Base-by-base conservation (phyloP, 371 early-diverging fungal genomes). In the Saksenaea vasiformis region DNA sequence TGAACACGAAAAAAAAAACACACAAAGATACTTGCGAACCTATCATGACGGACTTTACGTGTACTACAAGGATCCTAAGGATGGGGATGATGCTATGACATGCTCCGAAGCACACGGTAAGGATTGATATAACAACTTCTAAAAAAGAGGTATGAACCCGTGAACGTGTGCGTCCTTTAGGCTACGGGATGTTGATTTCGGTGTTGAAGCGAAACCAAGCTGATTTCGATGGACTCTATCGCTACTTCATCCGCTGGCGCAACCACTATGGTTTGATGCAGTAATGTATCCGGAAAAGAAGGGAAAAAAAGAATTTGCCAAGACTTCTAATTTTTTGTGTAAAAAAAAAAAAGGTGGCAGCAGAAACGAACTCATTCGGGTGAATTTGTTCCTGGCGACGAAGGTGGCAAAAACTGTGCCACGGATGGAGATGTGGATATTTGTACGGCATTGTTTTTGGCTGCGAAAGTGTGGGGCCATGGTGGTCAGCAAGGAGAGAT, bases 401-500 rank as follows among this genome's bases (percentile, higher is more conserved):
- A 78, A 73, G 85, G 85, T 28, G 83, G 85, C n/a, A 75, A 79
- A 15, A 70, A 76, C 41, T 84, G 85, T 70, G 85, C 86, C 1
- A 85, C 85, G 0, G 88, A 87, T n/a, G 88, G 88, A 3, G 86
- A 85, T 56, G 82, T 84, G 19, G 87, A 87, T 65, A 71, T 87
- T 56, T 81, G 82, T 10, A 85, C 85, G 14, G 77, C 85, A 0
- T 65, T 87, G 31, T 85, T 87, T 64, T 69, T 85, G 44, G 87
- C 87, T 0, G 76, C 80, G 9, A 72, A 74, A 28, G 72, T 82
- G 27, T 87, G 87, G 87, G 80, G 82, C 15, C 81, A 77, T 43
- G 81, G 85, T 39, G 85, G 84, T 2, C 68, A 77, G 19, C 67
- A 81, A 14, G 77, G 77, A 0, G 79, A 79, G 59, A 63, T 76